These are phyloP conservation scores for Aspergillus funiculosus DNA, from an alignment of 495 filamentous ascomycete genomes.

Conservation along the genomic window DNA sequence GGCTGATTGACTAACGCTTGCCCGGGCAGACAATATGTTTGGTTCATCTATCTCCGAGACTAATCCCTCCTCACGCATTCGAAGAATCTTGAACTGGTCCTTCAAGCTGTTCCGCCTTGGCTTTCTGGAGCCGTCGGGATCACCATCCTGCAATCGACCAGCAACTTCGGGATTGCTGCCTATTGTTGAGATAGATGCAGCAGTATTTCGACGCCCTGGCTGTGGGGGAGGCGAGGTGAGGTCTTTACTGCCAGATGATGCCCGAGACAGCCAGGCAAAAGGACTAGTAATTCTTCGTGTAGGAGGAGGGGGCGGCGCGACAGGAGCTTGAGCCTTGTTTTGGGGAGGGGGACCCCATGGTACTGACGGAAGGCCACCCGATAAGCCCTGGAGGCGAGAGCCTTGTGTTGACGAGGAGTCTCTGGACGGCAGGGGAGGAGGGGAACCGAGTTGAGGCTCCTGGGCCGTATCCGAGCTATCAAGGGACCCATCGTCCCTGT, in stretches of 20 bases:
- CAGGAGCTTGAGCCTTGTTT: slow-evolving; percentile 36
- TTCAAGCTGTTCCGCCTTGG: slow-evolving; percentile 64
- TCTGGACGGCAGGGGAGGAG: slow-evolving; percentile 46
- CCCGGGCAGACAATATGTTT: slow-evolving; percentile 33
- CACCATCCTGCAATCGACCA: slow-evolving; percentile 60
- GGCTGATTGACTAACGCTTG: slow-evolving; percentile 47
- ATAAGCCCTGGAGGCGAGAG: slow-evolving; percentile 45
- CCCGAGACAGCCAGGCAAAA: slow-evolving; percentile 81
- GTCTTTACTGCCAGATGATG: slow-evolving; percentile 57
- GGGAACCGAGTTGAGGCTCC: slow-evolving; percentile 32
- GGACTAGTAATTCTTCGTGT: slow-evolving; percentile 69
- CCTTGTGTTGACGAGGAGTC: slow-evolving; percentile 41
- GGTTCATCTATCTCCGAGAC: slow-evolving; percentile 40
- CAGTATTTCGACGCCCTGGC: slow-evolving; percentile 59
- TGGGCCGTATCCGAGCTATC: slow-evolving; percentile 17
- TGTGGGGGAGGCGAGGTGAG: slow-evolving; percentile 44
- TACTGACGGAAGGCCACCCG: slow-evolving; percentile 46
- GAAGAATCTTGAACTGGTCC: slow-evolving; percentile 78
- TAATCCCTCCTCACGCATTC: slow-evolving; percentile 72
- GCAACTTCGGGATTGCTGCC: slow-evolving; percentile 69
- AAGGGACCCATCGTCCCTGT: slow-evolving; percentile 33
- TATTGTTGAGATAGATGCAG: slow-evolving; percentile 66
- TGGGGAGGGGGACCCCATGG: slow-evolving; percentile 44
- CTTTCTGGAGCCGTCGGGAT: slow-evolving; percentile 39
- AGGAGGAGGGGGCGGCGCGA: slow-evolving; percentile 40